Evolutionary conservation across 2,329 filamentous ascomycete species (phyloP).

Genomic region (Pestalotiopsis fici): DNA sequence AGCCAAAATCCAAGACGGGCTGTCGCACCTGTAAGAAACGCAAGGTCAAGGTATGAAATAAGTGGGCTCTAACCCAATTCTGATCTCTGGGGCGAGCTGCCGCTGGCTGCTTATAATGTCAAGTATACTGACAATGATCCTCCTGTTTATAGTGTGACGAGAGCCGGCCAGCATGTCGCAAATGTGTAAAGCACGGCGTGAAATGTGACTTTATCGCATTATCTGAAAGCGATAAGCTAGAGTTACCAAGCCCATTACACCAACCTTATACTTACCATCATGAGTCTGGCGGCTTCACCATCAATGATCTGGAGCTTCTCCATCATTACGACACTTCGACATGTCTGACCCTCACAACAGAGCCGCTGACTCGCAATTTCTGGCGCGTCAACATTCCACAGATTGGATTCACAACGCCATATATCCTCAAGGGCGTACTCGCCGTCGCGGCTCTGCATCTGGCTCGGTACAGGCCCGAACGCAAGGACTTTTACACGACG

Average conservation of each 20-base stretch:
- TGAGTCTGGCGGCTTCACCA: neutral
- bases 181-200: slow-evolving; percentile 6
- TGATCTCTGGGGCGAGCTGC: neutral
- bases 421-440: slow-evolving; percentile 37
- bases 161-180: neutral
- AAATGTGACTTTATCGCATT: neutral
- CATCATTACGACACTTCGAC: slow-evolving; percentile 41
- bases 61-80: neutral
- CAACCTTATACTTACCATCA: neutral
- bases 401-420: slow-evolving; percentile 35
- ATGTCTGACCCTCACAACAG: slow-evolving; percentile 32
- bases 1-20: slow-evolving; percentile 5
- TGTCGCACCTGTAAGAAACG: slow-evolving; percentile 4
- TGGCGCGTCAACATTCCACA: slow-evolving; percentile 38
- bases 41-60: neutral
- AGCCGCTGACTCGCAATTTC: slow-evolving; percentile 30
- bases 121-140: neutral
- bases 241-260: neutral
- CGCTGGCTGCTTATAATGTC: no score
- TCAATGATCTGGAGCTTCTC: slow-evolving; percentile 37
- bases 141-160: neutral
- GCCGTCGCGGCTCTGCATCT: slow-evolving; percentile 39
- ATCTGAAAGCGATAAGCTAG: neutral
- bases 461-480: slow-evolving; percentile 21
- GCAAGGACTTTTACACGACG: neutral